Conservation (phyloP, 2,329 filamentous ascomycete species). For the Trichoderma cornu-damae region DNA sequence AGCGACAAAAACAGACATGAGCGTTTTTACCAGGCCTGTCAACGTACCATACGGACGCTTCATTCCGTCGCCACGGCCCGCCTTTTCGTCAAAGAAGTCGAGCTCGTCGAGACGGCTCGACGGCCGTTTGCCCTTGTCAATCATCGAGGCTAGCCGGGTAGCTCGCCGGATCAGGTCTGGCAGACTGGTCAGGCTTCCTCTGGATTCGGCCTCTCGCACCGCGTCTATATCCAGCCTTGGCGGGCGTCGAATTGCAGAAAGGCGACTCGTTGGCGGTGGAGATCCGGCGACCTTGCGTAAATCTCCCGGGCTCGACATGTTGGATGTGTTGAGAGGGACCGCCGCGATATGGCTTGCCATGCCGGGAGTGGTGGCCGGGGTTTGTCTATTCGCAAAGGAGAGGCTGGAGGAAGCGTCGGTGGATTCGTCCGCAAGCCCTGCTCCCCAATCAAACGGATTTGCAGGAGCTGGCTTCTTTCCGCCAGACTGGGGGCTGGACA, state of each 20-base stretch:
- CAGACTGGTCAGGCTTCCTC: conserved; percentile 86
- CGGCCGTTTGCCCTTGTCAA: conserved; percentile 71
- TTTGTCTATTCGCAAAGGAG: conserved; percentile 29
- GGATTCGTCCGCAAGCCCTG: conserved; percentile 42
- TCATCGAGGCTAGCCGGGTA: conserved; percentile 77
- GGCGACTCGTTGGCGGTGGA: conserved; percentile 35
- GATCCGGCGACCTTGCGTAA: conserved; percentile 28
- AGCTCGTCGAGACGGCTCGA: conserved; percentile 54
- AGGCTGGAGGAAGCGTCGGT: conserved; percentile 42
- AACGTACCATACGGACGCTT: conserved; percentile 39
- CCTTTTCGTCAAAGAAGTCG: conserved; percentile 44
- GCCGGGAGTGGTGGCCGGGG: conserved; percentile 19
- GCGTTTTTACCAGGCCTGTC: background rate
- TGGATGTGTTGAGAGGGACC: conserved; percentile 45
- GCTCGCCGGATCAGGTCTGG: conserved; percentile 87
- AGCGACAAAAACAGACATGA: background rate
- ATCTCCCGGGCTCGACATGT: conserved; percentile 42
- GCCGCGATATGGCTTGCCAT: conserved; percentile 24
- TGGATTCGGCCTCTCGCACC: conserved; percentile 71
- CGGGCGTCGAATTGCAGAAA: conserved; percentile 58
- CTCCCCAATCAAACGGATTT: conserved; percentile 11
- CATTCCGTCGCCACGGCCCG: conserved; percentile 33
- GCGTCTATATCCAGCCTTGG: conserved; percentile 77
- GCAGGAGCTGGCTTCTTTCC: background rate
- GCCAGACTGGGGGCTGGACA: background rate